A percentile compares a stretch with the other conserved stretches of the same genome.
Conservation (phyloP, 2,329 filamentous ascomycete species). For the Monosporascus sp. region DNA sequence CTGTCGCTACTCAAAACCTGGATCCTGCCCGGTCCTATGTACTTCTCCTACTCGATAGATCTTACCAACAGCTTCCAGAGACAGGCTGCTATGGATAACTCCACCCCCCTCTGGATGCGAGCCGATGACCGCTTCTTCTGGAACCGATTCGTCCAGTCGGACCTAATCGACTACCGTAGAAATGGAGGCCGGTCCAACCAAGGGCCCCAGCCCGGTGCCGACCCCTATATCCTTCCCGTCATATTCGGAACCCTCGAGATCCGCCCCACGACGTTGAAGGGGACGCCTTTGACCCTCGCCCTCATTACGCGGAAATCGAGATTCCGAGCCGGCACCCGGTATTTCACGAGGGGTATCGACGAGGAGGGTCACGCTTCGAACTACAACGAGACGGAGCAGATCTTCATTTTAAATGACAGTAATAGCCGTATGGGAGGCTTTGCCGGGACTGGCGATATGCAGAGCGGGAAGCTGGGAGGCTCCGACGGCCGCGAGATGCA, state of each 20-base stretch:
- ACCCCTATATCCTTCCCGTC: constrained; percentile 90
- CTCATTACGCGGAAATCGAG: constrained; percentile 87
- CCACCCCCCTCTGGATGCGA: constrained; percentile 78
- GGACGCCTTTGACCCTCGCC: constrained; percentile 74
- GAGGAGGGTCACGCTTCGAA: constrained; percentile 95
- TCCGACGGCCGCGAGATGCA: constrained; percentile 69
- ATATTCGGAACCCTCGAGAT: constrained; percentile 97
- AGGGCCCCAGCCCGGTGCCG: constrained; percentile 68
- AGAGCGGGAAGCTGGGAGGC: constrained; percentile 62
- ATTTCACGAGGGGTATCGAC: constrained; percentile 91
- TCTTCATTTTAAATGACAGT: constrained; percentile 81
- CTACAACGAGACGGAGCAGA: constrained; percentile 97
- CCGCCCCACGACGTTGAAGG: constrained; percentile 78
- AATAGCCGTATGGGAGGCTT: constrained; percentile 72
- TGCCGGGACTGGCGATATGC: constrained; percentile 68
- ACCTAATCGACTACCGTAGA: constrained; percentile 83
- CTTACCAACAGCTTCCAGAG: constrained; percentile 96
- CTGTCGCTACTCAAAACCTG: constrained; percentile 74
- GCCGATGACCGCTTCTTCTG: constrained; percentile 98
- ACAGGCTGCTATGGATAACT: constrained; percentile 70
- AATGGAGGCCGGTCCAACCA: constrained; percentile 56
- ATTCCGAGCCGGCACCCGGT: constrained; percentile 83
- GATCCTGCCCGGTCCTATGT: constrained; percentile 82
- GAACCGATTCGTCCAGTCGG: constrained; percentile 89
- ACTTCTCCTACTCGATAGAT: constrained; percentile 96